These are phyloP conservation scores for Orbilia oligospora DNA, from an alignment of 2,329 filamentous ascomycete genomes.

Conservation along the genomic window DNA sequence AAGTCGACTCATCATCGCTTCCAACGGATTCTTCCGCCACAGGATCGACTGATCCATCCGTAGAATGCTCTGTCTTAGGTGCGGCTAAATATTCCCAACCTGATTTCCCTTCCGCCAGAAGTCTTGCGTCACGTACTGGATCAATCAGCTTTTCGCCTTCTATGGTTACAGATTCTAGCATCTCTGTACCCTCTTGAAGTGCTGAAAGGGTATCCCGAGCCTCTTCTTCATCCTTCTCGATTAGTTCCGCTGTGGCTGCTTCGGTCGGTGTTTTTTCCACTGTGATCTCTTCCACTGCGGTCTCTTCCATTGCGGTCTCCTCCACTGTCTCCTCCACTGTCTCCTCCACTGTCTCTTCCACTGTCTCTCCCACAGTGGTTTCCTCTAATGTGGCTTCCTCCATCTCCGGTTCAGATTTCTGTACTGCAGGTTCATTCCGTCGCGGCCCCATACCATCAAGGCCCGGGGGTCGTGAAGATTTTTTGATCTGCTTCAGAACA, in stretches of 20 bases:
- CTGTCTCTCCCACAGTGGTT: no score
- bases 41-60: conserved; percentile 17
- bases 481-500: conserved; percentile 75
- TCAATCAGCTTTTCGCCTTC: conserved; percentile 34
- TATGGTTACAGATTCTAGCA: conserved; percentile 44
- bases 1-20: neutral
- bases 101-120: conserved; percentile 15
- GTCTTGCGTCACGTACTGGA: conserved; percentile 19
- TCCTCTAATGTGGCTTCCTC: no score
- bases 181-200: conserved; percentile 32
- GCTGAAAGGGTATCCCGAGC: conserved; percentile 10
- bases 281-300: no score
- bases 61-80: conserved; percentile 23
- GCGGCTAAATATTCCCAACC: conserved; percentile 47
- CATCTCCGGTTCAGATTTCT: conserved; percentile 37
- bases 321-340: no score
- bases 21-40: conserved; percentile 21
- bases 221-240: conserved; percentile 25
- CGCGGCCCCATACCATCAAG: conserved; percentile 68
- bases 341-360: no score
- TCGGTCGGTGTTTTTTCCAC: conserved; percentile 40
- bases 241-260: conserved; percentile 25
- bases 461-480: neutral
- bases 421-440: conserved; percentile 24
- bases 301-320: no score